Evolutionary conservation across 495 filamentous ascomycete genomes (phyloP).

Genomic region (Gamarada debralockiae): DNA sequence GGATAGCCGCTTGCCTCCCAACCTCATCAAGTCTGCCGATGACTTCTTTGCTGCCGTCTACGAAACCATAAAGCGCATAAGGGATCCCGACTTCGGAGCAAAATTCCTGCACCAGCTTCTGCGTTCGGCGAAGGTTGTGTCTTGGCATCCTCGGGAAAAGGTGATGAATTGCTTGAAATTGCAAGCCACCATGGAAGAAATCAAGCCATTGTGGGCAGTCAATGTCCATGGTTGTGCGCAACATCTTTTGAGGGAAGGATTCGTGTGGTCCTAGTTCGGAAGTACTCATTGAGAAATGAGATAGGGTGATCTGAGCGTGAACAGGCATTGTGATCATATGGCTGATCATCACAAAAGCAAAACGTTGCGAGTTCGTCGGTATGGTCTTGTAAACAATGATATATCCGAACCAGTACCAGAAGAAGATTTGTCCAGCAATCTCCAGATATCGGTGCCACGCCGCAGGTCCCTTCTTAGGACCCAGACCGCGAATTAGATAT

Average conservation of each 20-base stretch:
- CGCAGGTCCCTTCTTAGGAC: slow-evolving; percentile 76
- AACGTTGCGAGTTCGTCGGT: slow-evolving; percentile 63
- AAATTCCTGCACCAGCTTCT: slow-evolving; percentile 82
- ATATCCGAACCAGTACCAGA: slow-evolving; percentile 96
- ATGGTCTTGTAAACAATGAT: slow-evolving; percentile 72
- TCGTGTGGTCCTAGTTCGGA: slow-evolving; percentile 82
- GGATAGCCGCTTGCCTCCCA: slow-evolving; percentile 77
- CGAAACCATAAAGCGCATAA: slow-evolving; percentile 91
- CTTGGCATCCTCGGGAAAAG: slow-evolving; percentile 91
- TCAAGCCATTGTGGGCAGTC: slow-evolving; percentile 95
- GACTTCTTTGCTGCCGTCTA: slow-evolving; percentile 86
- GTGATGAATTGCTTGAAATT: slow-evolving; percentile 97
- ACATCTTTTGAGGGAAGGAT: slow-evolving; percentile 94
- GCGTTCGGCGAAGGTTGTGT: slow-evolving; percentile 83
- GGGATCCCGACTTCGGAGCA: slow-evolving; percentile 89
- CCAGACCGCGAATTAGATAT: slow-evolving; percentile 70
- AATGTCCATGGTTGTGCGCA: slow-evolving; percentile 96
- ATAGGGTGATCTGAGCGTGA: slow-evolving; percentile 94
- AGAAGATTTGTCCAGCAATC: slow-evolving; percentile 74
- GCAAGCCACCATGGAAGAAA: slow-evolving; percentile 92
- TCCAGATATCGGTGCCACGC: slow-evolving; percentile 91
- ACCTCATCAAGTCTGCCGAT: slow-evolving; percentile 82
- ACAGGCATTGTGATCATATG: slow-evolving; percentile 84
- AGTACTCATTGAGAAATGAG: slow-evolving; percentile 96
- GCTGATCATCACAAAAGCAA: slow-evolving; percentile 78